phyloP scores from a whole-genome alignment of 2,329 filamentous ascomycete species.

The Emericellopsis atlantica region DNA sequence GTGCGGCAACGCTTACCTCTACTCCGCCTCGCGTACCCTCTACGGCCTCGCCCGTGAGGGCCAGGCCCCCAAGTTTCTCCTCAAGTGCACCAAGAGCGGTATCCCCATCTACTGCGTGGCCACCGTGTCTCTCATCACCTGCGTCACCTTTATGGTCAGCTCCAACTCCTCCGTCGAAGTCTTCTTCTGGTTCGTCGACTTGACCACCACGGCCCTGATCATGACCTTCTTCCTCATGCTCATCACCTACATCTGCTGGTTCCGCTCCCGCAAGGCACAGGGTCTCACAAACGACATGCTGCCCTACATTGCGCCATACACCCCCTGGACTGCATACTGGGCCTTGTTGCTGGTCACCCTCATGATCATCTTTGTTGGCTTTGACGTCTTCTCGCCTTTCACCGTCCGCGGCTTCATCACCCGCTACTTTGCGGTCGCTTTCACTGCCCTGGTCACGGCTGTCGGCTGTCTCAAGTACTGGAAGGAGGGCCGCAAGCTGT shows the following conservation, averaged over 20 bases:
- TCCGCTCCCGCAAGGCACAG: slow-evolving; percentile 36
- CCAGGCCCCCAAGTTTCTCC: slow-evolving; percentile 34
- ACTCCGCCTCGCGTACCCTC: slow-evolving; percentile 30
- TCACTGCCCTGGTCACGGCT: no score
- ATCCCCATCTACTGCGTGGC: slow-evolving; percentile 43
- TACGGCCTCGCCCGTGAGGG: slow-evolving; percentile 33
- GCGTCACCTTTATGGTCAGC: slow-evolving; percentile 36
- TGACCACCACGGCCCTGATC: slow-evolving; percentile 41
- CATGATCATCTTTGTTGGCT: slow-evolving; percentile 43
- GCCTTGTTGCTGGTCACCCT: slow-evolving; percentile 30
- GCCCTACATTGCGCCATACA: slow-evolving; percentile 34
- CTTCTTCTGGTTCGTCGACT: slow-evolving; percentile 39
- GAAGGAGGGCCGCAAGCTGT: slow-evolving; percentile 52
- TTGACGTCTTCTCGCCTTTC: slow-evolving; percentile 40
- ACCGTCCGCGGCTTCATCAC: slow-evolving; percentile 35
- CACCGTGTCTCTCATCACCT: slow-evolving; percentile 31
- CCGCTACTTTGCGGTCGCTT: slow-evolving; percentile 27
- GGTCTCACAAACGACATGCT: slow-evolving; percentile 28
- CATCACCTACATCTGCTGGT: slow-evolving; percentile 27
- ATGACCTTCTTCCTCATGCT: slow-evolving; percentile 39
- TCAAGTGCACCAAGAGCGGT: slow-evolving; percentile 44
- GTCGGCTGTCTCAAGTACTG: slow-evolving; percentile 37
- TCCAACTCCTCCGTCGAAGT: slow-evolving; percentile 31
- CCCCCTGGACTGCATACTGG: slow-evolving; percentile 39
- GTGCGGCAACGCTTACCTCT: slow-evolving; percentile 34